These are phyloP conservation scores for Acephala macrosclerotiorum DNA, from an alignment of 2,329 filamentous ascomycete genomes.

Conservation along the genomic window DNA sequence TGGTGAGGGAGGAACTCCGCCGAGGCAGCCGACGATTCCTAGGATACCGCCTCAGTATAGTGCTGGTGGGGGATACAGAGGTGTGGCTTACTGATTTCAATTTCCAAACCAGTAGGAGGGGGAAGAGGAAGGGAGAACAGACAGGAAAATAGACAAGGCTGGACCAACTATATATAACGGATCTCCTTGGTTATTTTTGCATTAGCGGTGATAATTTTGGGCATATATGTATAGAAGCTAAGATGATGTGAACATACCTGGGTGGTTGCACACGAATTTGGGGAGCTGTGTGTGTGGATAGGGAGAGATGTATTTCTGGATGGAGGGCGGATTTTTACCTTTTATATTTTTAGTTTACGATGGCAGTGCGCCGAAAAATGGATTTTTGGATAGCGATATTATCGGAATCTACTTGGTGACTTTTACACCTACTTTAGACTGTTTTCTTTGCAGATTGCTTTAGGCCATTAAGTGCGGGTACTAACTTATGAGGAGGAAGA, in stretches of 20 bases:
- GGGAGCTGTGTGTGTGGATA: neutral
- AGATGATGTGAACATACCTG: neutral
- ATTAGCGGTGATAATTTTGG: constrained; percentile 18
- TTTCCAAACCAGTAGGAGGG: too few species aligned
- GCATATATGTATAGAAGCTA: constrained; percentile 3
- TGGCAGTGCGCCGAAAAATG: constrained; percentile 12
- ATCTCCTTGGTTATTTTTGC: constrained; percentile 27
- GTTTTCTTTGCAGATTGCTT: too few species aligned
- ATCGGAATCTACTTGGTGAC: neutral
- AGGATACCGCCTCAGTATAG: constrained; percentile 28
- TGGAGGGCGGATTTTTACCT: neutral
- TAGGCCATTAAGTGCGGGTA: too few species aligned
- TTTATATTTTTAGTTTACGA: constrained; percentile 6
- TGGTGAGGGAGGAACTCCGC: constrained; percentile 28
- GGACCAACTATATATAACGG: constrained; percentile 22
- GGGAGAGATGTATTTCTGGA: neutral
- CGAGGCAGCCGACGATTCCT: constrained; percentile 29
- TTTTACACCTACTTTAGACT: neutral
- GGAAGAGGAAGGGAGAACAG: constrained; percentile 16
- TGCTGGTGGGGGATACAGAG: constrained; percentile 34
- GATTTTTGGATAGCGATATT: neutral
- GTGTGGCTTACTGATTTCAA: constrained; percentile 34
- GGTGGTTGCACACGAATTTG: neutral
- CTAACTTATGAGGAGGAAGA: too few species aligned
- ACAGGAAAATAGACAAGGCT: constrained; percentile 15